A percentile compares a stretch with the other conserved stretches of the same genome.
phyloP scores from a whole-genome alignment of 106 monocot genomes.

The Acorus gramineus region DNA sequence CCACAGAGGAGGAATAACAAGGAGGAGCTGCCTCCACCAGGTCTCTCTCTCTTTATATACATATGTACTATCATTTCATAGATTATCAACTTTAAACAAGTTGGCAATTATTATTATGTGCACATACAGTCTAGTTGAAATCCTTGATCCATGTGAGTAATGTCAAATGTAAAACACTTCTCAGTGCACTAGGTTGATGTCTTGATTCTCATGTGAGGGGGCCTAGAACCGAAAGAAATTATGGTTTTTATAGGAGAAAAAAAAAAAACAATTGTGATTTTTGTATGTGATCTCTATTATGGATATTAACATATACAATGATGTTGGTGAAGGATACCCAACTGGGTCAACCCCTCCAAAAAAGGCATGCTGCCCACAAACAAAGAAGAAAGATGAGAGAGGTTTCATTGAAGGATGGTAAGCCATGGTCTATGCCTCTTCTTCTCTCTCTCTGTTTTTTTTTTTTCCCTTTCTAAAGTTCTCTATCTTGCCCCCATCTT shows the following conservation, averaged over 20 bases:
- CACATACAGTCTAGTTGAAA: not conserved
- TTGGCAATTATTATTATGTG: not conserved
- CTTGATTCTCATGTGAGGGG: too few species aligned
- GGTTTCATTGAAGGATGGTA: slow-evolving; percentile 14
- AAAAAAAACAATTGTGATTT: slow-evolving; percentile 2
- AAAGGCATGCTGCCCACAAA: not conserved
- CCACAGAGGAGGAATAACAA: not conserved
- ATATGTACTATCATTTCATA: not conserved
- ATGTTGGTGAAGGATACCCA: not conserved
- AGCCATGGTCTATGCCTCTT: not conserved
- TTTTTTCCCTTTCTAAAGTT: not conserved
- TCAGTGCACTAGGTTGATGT: too few species aligned
- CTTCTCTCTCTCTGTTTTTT: too few species aligned
- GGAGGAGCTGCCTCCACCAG: slow-evolving; percentile 1
- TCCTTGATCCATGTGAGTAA: not conserved
- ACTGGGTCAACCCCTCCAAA: not conserved
- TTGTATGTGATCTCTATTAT: not conserved
- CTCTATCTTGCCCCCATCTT: not conserved
- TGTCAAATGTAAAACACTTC: not conserved
- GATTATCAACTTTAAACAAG: not conserved
- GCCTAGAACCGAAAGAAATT: too few species aligned
- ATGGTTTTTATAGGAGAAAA: not conserved
- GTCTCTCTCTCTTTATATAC: slow-evolving; percentile 1
- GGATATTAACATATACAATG: not conserved
- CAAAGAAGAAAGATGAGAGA: slow-evolving; percentile 7